Conservation (phyloP, 495 filamentous ascomycete genomes). For the Pseudomonodictys pantanalensis region DNA sequence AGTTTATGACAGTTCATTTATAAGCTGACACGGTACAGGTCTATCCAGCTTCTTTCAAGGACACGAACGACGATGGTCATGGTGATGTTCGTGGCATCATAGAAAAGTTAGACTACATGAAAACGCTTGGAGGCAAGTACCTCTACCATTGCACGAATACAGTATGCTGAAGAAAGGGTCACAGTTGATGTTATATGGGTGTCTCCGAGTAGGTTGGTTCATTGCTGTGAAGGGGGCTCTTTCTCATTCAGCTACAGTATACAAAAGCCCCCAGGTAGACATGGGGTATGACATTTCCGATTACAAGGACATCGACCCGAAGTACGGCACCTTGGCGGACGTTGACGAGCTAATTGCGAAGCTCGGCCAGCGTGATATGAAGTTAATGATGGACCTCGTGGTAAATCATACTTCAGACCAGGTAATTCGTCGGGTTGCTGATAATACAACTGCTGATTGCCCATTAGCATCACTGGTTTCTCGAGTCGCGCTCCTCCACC, state of each 20-base stretch:
- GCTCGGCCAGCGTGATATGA: conserved; percentile 49
- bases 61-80: conserved; percentile 34
- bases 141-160: too few relatives aligned
- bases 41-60: conserved; percentile 39
- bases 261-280: conserved; percentile 43
- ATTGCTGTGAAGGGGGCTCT: too few relatives aligned
- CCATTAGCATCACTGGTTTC: conserved; percentile 56
- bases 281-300: conserved; percentile 46
- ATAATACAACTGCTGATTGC: too few relatives aligned
- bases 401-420: conserved; percentile 57
- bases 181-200: conserved; percentile 43
- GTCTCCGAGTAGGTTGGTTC: conserved; percentile 40
- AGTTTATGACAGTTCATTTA: too few relatives aligned
- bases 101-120: conserved; percentile 37
- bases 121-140: too few relatives aligned
- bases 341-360: conserved; percentile 51
- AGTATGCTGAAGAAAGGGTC: too few relatives aligned
- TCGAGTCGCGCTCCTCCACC: conserved; percentile 49
- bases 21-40: too few relatives aligned
- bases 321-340: conserved; percentile 56
- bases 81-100: conserved; percentile 39
- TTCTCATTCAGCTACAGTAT: conserved; percentile 23
- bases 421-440: conserved; percentile 52
- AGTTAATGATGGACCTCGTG: conserved; percentile 54
- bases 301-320: conserved; percentile 39